Base-by-base conservation (phyloP, 2,329 filamentous ascomycete genomes). In the Meredithiella fracta region DNA sequence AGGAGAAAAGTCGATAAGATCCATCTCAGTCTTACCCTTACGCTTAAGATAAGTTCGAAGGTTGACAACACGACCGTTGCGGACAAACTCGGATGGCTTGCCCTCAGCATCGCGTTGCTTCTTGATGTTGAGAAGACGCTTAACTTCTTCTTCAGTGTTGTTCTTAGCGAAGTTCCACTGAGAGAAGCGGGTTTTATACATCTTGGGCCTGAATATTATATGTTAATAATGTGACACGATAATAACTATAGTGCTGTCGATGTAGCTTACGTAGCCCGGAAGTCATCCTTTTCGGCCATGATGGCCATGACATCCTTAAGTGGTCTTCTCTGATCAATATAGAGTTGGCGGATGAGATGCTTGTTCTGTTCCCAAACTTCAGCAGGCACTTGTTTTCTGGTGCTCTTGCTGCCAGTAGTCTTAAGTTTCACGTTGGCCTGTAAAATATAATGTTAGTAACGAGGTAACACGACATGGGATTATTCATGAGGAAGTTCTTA, bases 81-180 rank as follows among this genome's bases (percentile, higher is more conserved):
- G 72, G 42, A 74, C 72, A 59, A 76, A 76, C 53, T 74, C 70
- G 1, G 73, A 75, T 26, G 74, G 70, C 60, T 76, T 76, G 57
- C 73, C 73, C 60, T 74, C 70, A 3, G 73, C 73, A 61, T 74
- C 73, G 47, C 73, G 72, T 61, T 75, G 72, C 49, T 75, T 74
- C 59, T 76, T 75, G 64, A 74, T 72, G 40, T 72, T 73, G 7
- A 76, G 64, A 52, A 76, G 65, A 17, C 70, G 67, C 62, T 74
- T 73, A 6, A 76, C 72, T 57, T 76, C 73, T 25, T 74, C 73
- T 58, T 76, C 73, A 44, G 73, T 76, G 59, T 76, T 76, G 58
- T 76, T 76, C 65, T 76, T 76, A 42, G 73, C 73, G 59, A 76
- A 76, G 0, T 73, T 73, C 73, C 73, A 76, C 59, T 75, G 72